phyloP scores from a whole-genome alignment of 1,284 basidiomycete species.

The Sanghuangporus sanghuang region DNA sequence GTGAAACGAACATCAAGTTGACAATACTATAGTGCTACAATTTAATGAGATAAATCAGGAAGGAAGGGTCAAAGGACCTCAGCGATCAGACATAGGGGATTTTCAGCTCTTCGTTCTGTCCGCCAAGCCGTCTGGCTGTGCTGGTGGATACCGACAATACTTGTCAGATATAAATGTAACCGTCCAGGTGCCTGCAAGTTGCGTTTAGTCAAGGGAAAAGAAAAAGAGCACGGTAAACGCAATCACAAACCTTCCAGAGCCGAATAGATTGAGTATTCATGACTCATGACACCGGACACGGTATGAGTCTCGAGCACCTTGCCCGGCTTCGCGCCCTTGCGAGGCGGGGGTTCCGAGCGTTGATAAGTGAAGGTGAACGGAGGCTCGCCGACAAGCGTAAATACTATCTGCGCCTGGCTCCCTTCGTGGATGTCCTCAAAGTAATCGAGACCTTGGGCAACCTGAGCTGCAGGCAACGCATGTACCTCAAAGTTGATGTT shows the following conservation, averaged over 20 bases:
- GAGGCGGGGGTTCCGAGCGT: slow-evolving; percentile 58
- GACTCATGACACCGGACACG: slow-evolving; percentile 71
- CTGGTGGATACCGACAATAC: slow-evolving; percentile 76
- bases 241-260: slow-evolving; percentile 68
- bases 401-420: slow-evolving; percentile 90
- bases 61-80: background rate
- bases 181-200: slow-evolving; percentile 73
- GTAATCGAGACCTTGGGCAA: slow-evolving; percentile 77
- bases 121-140: slow-evolving; percentile 33
- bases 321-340: slow-evolving; percentile 58
- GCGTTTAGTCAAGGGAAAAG: slow-evolving; percentile 10
- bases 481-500: slow-evolving; percentile 78
- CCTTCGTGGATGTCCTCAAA: slow-evolving; percentile 89
- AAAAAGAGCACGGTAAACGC: background rate
- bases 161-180: slow-evolving; percentile 87
- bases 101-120: slow-evolving; percentile 24
- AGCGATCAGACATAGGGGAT: background rate
- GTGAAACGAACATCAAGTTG: background rate
- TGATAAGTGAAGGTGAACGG: slow-evolving; percentile 96
- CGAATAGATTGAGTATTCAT: slow-evolving; percentile 85
- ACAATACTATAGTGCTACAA: slow-evolving; percentile 2
- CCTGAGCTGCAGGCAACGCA: slow-evolving; percentile 80
- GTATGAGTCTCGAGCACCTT: slow-evolving; percentile 87
- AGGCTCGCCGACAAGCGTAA: slow-evolving; percentile 84
- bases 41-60: background rate